Conservation (phyloP, 2,329 filamentous ascomycete genomes). For the Phialophora verrucosa region DNA sequence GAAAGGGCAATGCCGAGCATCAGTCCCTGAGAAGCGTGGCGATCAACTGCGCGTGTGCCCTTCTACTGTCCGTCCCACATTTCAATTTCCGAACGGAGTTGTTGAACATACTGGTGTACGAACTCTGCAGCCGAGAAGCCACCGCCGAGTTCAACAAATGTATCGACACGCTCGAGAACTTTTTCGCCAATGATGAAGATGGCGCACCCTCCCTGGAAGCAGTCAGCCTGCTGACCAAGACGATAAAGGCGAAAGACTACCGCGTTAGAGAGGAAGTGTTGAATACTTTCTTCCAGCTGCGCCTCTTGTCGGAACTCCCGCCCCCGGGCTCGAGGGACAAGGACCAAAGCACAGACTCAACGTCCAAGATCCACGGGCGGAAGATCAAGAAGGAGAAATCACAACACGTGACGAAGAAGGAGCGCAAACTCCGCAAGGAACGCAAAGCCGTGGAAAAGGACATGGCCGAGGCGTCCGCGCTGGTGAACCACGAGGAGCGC, state of each 20-base stretch:
- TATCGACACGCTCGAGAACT: constrained; percentile 74
- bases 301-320: constrained; percentile 84
- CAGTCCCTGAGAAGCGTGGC: constrained; percentile 71
- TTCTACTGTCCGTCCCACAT: constrained; percentile 83
- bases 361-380: constrained; percentile 58
- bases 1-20: constrained; percentile 46
- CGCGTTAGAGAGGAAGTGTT: constrained; percentile 81
- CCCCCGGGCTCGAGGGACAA: constrained; percentile 73
- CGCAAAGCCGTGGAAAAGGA: constrained; percentile 89
- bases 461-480: constrained; percentile 87
- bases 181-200: constrained; percentile 88
- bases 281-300: constrained; percentile 88
- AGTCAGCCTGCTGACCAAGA: constrained; percentile 82
- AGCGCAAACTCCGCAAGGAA: constrained; percentile 82
- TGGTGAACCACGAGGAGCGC: constrained; percentile 88
- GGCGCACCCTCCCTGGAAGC: constrained; percentile 86
- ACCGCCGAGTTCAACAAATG: constrained; percentile 81
- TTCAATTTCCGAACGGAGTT: constrained; percentile 95
- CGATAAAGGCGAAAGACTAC: constrained; percentile 91
- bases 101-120: constrained; percentile 82
- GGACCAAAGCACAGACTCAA: constrained; percentile 66
- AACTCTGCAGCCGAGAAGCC: constrained; percentile 73
- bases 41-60: constrained; percentile 80
- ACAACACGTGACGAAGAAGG: constrained; percentile 86
- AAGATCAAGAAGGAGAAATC: constrained; percentile 73